Conservation (phyloP, 106 monocot genomes). For the Amphibolis antarctica region DNA sequence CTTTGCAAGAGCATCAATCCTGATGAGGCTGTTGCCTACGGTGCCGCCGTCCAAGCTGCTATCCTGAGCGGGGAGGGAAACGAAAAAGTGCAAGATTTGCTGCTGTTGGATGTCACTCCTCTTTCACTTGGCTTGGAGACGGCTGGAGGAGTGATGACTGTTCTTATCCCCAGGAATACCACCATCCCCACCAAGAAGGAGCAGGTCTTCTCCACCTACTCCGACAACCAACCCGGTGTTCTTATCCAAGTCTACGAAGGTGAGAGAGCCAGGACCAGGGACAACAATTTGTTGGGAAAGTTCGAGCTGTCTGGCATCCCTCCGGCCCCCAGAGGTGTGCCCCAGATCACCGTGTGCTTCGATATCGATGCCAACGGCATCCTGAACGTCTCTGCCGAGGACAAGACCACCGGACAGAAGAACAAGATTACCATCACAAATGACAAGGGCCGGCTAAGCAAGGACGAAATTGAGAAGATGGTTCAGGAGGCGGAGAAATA, state of each 20-base stretch:
- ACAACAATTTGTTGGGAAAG: constrained; percentile 16
- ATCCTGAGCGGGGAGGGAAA: constrained; percentile 18
- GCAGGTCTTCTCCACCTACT: constrained; percentile 18
- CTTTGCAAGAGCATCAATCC: constrained; percentile 21
- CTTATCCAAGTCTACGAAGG: constrained; percentile 15
- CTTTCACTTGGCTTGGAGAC: constrained; percentile 14
- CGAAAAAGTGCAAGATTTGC: constrained; percentile 15
- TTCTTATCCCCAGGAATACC: constrained; percentile 15
- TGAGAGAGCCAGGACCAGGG: constrained; percentile 18
- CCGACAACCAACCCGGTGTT: constrained; percentile 19
- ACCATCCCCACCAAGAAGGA: constrained; percentile 21
- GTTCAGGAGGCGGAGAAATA: constrained; percentile 32
- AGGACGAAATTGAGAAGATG: constrained; percentile 31
- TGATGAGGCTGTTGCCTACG: constrained; percentile 17
- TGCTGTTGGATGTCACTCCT: constrained; percentile 13
- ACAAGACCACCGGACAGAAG: constrained; percentile 21
- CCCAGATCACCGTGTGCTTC: constrained; percentile 24
- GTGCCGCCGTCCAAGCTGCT: constrained; percentile 18
- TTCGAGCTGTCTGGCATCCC: constrained; percentile 22
- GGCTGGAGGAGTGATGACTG: constrained; percentile 19
- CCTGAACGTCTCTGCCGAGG: constrained; percentile 23
- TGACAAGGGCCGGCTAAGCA: constrained; percentile 23
- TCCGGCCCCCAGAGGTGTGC: constrained; percentile 22
- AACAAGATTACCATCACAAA: constrained; percentile 31
- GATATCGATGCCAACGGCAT: constrained; percentile 23